Conservation (phyloP, 164 flowering plant genomes). For the Akebia trifoliata region DNA sequence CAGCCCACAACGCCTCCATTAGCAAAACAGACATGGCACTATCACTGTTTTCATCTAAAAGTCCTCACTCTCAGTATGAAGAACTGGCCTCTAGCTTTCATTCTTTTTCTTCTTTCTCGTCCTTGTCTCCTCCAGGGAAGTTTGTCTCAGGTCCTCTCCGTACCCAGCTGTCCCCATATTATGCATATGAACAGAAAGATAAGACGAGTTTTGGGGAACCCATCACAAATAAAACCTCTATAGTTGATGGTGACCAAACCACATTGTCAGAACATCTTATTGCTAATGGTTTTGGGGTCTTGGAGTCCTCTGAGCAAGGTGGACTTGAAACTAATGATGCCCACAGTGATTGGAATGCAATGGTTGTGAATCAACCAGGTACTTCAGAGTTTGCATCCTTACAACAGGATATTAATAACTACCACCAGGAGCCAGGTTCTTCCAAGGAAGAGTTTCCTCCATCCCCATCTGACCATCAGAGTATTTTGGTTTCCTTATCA, state of each 20-base stretch:
- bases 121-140: constrained; percentile 17
- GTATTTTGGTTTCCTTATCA: constrained; percentile 90
- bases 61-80: constrained; percentile 18
- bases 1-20: constrained; percentile 11
- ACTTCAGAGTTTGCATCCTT: constrained; percentile 28
- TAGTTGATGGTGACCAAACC: constrained; percentile 2
- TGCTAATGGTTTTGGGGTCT: constrained; percentile 16
- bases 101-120: constrained; percentile 19
- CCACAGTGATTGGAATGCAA: constrained; percentile 11
- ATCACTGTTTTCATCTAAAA: constrained; percentile 21
- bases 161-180: constrained; percentile 20
- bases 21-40: constrained; percentile 16
- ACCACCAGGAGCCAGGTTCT: constrained; percentile 33
- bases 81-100: constrained; percentile 16
- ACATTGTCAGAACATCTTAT: constrained; percentile 11
- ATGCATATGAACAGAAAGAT: constrained; percentile 19
- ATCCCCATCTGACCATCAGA: constrained; percentile 87
- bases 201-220: constrained; percentile 15
- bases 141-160: constrained; percentile 17
- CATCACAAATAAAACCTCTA: constrained; percentile 14
- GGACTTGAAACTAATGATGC: constrained; percentile 9
- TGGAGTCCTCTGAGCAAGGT: constrained; percentile 19
- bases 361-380: constrained; percentile 19
- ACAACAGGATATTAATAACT: constrained; percentile 34
- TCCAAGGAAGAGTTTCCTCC: constrained; percentile 86